Base-by-base conservation (phyloP, 257 asterid genomes). In the Thymus mandschuricus region DNA sequence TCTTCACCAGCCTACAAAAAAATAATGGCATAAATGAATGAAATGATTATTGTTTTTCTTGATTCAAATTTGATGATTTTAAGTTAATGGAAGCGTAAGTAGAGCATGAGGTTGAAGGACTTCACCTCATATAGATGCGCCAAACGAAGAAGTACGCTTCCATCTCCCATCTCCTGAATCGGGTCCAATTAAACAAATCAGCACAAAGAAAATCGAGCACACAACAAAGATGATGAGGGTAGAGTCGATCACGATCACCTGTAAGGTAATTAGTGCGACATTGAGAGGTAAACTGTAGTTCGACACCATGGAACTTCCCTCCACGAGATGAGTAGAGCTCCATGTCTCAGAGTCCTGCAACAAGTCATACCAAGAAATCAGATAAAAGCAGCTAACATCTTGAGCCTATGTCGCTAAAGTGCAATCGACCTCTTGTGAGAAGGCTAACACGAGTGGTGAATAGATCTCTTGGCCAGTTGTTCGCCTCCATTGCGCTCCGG, bases 111-210 rank as follows among this genome's bases (percentile, higher is more conserved):
- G 21, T 48, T 34, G 64, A 38, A 0, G 60, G 48, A 33, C 31
- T 60, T 70, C 74, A 88, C 98, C 97, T 92, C 97, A 1, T 88
- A 92, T 21, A 90, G 77, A 92, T 92, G 91, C 5, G 92, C 98
- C 75, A 92, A 66, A 71, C 98, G 98, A 75, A 92, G 77, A 65
- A 90, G 95, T 51, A 81, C 89, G 29, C 72, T 77, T 63, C 88
- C 87, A 65, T 86, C 86, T 10, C 49, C 83, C 81, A 85, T 64
- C 75, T 86, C 96, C 96, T 91, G 86, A 55, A 64, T 5, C 8
- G 6, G 75, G 41, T 59, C 72, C 73, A 75, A 28, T 2, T 38
- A 38, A 38, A 40, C 31, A 64, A 13, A 63, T 76, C 31, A 80
- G 73, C 38, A 41, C 35, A 10, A 67, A 48, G 52, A 70, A 38